phyloP scores from a whole-genome alignment of 106 monocot genomes.

The Dioscorea zingiberensis region DNA sequence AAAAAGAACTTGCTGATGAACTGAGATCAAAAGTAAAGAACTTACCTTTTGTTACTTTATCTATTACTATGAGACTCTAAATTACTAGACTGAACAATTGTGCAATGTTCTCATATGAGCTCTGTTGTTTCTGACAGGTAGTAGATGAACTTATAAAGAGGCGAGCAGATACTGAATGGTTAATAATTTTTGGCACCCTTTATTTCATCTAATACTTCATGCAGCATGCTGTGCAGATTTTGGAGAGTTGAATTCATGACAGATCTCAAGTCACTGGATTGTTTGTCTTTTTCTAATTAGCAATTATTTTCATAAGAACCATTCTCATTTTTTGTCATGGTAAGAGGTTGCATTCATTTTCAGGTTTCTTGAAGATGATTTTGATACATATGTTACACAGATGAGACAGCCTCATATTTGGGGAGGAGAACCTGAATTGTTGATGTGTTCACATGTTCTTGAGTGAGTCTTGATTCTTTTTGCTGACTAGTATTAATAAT shows the following conservation, averaged over 20 bases:
- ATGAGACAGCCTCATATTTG: conserved; percentile 64
- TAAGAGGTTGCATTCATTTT: background rate
- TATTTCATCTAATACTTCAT: background rate
- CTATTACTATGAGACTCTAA: too few relatives aligned
- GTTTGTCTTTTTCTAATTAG: too few relatives aligned
- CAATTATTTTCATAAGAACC: too few relatives aligned
- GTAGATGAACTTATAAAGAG: conserved; percentile 67
- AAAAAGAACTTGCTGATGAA: conserved; percentile 68
- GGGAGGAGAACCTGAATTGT: conserved; percentile 76
- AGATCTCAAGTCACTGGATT: too few relatives aligned
- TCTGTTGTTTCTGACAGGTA: conserved; percentile 29
- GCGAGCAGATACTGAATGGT: conserved; percentile 69
- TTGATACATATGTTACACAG: conserved; percentile 48
- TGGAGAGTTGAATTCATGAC: too few relatives aligned
- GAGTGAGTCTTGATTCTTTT: conserved; percentile 13
- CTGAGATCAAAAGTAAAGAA: conserved; percentile 54
- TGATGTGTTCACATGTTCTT: conserved; percentile 80
- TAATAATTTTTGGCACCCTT: conserved; percentile 1
- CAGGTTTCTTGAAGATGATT: conserved; percentile 74
- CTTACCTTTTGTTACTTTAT: background rate
- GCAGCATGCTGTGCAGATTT: too few relatives aligned
- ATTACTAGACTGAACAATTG: too few relatives aligned
- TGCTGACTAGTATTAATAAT: too few relatives aligned
- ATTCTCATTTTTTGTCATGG: too few relatives aligned
- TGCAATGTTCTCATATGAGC: too few relatives aligned